phyloP scores from a whole-genome alignment of 257 asterid species.

The Craterostigma plantagineum region DNA sequence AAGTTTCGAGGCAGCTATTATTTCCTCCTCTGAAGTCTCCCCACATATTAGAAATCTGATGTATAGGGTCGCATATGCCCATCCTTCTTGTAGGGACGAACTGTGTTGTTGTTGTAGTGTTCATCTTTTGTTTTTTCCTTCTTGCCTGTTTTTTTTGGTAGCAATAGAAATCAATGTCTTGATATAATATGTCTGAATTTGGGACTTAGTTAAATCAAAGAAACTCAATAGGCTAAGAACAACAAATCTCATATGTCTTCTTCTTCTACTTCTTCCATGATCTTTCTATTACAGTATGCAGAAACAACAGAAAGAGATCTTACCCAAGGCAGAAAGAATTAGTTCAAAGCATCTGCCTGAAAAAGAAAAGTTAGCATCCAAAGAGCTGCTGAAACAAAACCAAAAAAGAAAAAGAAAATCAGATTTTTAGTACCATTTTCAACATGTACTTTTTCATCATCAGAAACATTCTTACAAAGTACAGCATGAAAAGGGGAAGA shows the following conservation, averaged over 20 bases:
- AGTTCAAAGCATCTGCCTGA: not conserved
- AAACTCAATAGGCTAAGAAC: not conserved
- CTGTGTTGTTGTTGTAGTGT: conserved; percentile 27
- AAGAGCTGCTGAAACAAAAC: not conserved
- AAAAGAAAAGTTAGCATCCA: not conserved
- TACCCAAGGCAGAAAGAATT: conserved; percentile 5
- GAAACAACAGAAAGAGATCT: conserved; percentile 7
- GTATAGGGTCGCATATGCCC: conserved; percentile 71
- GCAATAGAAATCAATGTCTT: not conserved
- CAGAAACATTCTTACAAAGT: too few species aligned
- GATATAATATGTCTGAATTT: not conserved
- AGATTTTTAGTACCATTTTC: conserved; percentile 13
- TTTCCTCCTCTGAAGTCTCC: conserved; percentile 57
- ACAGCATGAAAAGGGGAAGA: too few species aligned
- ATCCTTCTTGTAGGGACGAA: conserved; percentile 70
- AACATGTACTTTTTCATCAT: conserved; percentile 4
- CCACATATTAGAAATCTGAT: conserved; percentile 72
- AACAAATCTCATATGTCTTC: too few species aligned
- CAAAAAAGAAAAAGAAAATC: conserved; percentile 12
- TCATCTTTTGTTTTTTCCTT: conserved; percentile 42
- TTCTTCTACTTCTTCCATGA: too few species aligned
- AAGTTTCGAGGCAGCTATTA: too few species aligned
- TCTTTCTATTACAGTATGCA: too few species aligned
- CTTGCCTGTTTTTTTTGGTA: not conserved
- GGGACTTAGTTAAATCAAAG: conserved; percentile 1